Conservation (phyloP, 73 alveolate species). For the Stentor roeselii region DNA sequence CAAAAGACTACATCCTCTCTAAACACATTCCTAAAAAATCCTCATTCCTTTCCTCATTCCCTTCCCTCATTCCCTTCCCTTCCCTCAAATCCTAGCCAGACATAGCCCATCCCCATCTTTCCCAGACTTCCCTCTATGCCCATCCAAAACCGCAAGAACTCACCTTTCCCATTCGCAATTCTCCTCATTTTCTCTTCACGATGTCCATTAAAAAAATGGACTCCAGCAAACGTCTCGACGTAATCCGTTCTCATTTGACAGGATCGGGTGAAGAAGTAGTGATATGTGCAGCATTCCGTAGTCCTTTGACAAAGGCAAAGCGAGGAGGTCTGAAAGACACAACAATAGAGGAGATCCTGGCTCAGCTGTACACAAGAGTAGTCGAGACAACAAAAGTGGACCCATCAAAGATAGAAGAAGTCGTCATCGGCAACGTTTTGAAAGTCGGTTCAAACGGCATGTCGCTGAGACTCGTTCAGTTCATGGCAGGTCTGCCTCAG, state of each 20-base stretch:
- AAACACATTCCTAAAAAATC: neutral
- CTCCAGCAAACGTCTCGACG: conserved; percentile 26
- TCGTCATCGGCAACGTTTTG: conserved; percentile 96
- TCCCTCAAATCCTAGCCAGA: neutral
- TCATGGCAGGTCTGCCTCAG: conserved; percentile 94
- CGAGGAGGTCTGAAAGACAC: conserved; percentile 95
- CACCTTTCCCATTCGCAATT: neutral
- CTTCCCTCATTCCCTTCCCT: neutral
- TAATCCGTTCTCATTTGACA: conserved; percentile 31
- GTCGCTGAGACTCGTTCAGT: conserved; percentile 92
- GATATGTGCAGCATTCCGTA: conserved; percentile 95
- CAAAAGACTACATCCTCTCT: neutral
- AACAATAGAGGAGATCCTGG: conserved; percentile 91
- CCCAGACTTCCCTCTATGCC: neutral
- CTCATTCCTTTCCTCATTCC: neutral
- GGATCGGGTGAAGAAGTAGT: conserved; percentile 91
- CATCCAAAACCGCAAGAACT: neutral
- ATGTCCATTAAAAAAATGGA: conserved; percentile 20
- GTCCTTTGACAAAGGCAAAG: conserved; percentile 96
- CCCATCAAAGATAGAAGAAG: conserved; percentile 89
- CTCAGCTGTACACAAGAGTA: conserved; percentile 82
- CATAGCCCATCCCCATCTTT: neutral
- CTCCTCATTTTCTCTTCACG: neutral
- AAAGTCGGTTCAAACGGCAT: conserved; percentile 96
- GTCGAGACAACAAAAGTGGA: conserved; percentile 77